Percentiles rank a stretch among this genome's conserved stretches.
Conservation (phyloP, 768 basidiomycete genomes). For the Boletus reticuloceps region DNA sequence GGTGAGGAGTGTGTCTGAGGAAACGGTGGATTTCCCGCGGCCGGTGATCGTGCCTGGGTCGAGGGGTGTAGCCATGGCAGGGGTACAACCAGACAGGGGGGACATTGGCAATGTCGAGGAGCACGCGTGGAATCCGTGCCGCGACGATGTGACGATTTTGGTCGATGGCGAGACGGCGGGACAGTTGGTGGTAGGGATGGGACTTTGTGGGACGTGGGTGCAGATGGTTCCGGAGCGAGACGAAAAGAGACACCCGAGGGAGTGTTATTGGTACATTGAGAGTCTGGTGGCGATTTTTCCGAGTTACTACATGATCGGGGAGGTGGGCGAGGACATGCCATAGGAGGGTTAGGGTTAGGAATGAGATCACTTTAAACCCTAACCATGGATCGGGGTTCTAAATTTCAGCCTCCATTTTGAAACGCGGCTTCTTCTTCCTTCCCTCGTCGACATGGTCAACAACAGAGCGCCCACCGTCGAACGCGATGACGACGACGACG, state of each 20-base stretch:
- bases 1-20: conserved; percentile 32
- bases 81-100: neutral
- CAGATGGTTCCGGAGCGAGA: conserved; percentile 24
- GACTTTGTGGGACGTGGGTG: conserved; percentile 36
- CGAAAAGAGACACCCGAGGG: conserved; percentile 4
- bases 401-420: conserved; percentile 8
- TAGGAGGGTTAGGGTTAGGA: conserved; percentile 5
- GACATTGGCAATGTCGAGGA: neutral
- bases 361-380: conserved; percentile 23
- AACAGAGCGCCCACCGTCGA: neutral
- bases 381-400: conserved; percentile 30
- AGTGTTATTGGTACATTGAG: conserved; percentile 58
- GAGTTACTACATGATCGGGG: conserved; percentile 39
- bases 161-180: conserved; percentile 17
- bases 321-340: neutral
- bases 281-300: conserved; percentile 47
- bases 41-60: conserved; percentile 34
- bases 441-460: neutral
- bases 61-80: conserved; percentile 9
- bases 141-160: conserved; percentile 29
- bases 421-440: neutral
- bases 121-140: conserved; percentile 38
- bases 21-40: conserved; percentile 33
- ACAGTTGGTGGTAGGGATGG: conserved; percentile 29
- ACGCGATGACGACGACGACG: neutral